phyloP scores from a whole-genome alignment of 2,329 filamentous ascomycete species.

The Calonectria ilicicola region DNA sequence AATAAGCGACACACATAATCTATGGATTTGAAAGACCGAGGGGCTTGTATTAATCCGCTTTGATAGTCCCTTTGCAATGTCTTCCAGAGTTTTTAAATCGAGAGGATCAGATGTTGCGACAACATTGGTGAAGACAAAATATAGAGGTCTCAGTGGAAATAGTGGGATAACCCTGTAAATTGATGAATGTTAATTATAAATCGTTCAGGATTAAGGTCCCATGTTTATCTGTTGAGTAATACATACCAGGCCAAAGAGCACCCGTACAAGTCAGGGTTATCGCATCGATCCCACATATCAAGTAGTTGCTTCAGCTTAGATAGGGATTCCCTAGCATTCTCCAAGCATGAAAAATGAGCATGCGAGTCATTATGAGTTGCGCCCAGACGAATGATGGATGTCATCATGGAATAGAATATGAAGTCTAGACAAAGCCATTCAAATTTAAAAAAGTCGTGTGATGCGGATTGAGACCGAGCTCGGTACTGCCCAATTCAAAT shows the following conservation, averaged over 20 bases:
- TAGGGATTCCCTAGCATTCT: background rate
- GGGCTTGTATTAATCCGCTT: background rate
- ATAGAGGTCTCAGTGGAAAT: background rate
- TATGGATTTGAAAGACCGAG: background rate
- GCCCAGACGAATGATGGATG: background rate
- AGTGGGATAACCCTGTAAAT: background rate
- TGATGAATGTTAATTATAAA: background rate
- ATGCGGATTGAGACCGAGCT: background rate
- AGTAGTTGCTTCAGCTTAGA: background rate
- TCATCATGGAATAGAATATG: constrained; percentile 8
- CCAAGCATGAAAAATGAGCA: constrained; percentile 2
- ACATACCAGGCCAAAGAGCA: constrained; percentile 2
- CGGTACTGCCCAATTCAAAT: background rate
- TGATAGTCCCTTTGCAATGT: background rate
- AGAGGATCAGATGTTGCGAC: constrained; percentile 2
- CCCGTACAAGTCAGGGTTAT: background rate
- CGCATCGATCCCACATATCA: background rate
- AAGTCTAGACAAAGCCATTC: constrained; percentile 4
- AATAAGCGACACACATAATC: background rate
- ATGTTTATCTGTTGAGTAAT: background rate
- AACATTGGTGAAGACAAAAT: constrained; percentile 1
- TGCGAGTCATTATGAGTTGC: background rate
- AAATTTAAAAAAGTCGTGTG: background rate
- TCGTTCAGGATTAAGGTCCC: background rate
- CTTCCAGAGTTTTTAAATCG: background rate